These are phyloP conservation scores for Begonia loranthoides DNA, from an alignment of 306 rosid species.

Conservation along the genomic window DNA sequence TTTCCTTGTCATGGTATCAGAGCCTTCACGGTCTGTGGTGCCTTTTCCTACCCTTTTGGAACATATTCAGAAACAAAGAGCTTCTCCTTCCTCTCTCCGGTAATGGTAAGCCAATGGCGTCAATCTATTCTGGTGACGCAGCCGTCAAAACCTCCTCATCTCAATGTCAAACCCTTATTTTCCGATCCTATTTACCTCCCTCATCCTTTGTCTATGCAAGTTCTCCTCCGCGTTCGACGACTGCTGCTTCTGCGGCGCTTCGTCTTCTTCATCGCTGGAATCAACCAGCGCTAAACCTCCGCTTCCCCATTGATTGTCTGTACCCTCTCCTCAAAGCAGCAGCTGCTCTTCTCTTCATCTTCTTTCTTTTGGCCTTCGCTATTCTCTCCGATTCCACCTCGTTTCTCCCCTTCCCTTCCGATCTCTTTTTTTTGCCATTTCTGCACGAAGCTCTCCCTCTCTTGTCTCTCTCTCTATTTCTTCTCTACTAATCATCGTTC, in stretches of 20 bases:
- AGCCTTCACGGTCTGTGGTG: too few species aligned
- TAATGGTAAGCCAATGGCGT: constrained; percentile 27
- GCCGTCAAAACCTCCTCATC: constrained; percentile 29
- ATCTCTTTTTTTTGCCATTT: too few species aligned
- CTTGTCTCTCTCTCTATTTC: too few species aligned
- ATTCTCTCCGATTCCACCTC: too few species aligned
- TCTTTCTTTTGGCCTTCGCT: too few species aligned
- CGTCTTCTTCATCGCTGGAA: constrained; percentile 75
- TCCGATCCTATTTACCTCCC: constrained; percentile 46
- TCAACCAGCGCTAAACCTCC: constrained; percentile 61
- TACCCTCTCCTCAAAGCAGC: too few species aligned
- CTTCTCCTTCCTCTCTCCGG: constrained; percentile 28
- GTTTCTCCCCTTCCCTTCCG: too few species aligned
- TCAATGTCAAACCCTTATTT: constrained; percentile 56
- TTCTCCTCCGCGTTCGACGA: constrained; percentile 13
- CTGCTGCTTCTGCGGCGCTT: constrained; percentile 17
- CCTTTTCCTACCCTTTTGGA: too few species aligned
- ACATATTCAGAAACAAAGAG: constrained; percentile 27
- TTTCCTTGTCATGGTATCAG: too few species aligned
- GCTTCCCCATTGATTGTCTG: constrained; percentile 56
- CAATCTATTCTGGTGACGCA: constrained; percentile 28
- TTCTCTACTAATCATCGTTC: too few species aligned
- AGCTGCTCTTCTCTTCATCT: too few species aligned
- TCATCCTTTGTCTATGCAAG: constrained; percentile 27
- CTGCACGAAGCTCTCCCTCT: too few species aligned